These are phyloP conservation scores for Monilinia aucupariae DNA, from an alignment of 2,329 filamentous ascomycete species.

Conservation along the genomic window DNA sequence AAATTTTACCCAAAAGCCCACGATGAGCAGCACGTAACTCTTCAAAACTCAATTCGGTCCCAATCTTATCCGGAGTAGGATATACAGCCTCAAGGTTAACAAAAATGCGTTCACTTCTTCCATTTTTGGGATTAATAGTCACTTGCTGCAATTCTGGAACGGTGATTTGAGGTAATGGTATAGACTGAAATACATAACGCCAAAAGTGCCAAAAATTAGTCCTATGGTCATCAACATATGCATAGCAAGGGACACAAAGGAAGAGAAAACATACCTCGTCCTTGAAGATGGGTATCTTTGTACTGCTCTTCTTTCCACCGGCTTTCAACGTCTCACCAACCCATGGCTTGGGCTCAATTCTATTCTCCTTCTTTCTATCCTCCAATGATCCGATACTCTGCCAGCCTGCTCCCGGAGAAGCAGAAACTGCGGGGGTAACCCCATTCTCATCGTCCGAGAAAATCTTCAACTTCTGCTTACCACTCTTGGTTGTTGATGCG, in stretches of 20 bases:
- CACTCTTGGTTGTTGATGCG: conserved; percentile 53
- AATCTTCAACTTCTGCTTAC: conserved; percentile 28
- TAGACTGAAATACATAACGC: conserved; percentile 54
- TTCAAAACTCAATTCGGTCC: conserved; percentile 81
- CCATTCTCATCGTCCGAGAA: conserved; percentile 4
- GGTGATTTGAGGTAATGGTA: conserved; percentile 41
- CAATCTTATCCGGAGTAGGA: conserved; percentile 64
- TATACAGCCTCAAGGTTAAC: conserved; percentile 84
- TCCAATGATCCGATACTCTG: conserved; percentile 50
- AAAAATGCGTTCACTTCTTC: conserved; percentile 79
- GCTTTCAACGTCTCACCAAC: conserved; percentile 84
- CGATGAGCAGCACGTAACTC: conserved; percentile 76
- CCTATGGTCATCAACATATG: conserved; percentile 87
- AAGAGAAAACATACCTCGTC: conserved; percentile 72
- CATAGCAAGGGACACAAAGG: conserved; percentile 36
- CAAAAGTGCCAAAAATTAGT: conserved; percentile 71
- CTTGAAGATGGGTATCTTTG: conserved; percentile 90
- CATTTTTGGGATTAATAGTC: conserved; percentile 70
- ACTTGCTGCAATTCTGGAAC: conserved; percentile 67
- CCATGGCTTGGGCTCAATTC: conserved; percentile 81
- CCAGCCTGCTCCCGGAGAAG: background rate
- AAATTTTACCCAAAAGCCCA: conserved; percentile 59
- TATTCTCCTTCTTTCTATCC: conserved; percentile 92
- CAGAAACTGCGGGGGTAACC: background rate
- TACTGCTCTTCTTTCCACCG: conserved; percentile 71